These are phyloP conservation scores for Pneumocystis jirovecii DNA, from an alignment of 1,139 yeast genomes.

Conservation along the genomic window DNA sequence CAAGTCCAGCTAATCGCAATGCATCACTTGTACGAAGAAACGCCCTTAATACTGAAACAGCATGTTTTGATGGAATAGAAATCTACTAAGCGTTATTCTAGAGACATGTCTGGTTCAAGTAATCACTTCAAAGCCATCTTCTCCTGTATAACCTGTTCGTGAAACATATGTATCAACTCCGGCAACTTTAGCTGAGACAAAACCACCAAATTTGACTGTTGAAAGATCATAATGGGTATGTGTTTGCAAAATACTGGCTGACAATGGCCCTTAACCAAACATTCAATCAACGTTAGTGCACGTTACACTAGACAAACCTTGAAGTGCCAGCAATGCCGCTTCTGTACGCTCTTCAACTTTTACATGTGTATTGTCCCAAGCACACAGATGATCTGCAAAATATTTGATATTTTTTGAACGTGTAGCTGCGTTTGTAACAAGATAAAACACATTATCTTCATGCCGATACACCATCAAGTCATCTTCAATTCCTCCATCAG, in stretches of 20 bases:
- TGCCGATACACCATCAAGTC: conserved; percentile 86
- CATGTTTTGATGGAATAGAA: conserved; percentile 46
- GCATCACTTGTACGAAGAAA: conserved; percentile 40
- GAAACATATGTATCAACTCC: conserved; percentile 35
- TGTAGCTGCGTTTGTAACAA: conserved; percentile 97
- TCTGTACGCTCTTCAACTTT: conserved; percentile 54
- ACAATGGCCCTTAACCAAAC: conserved; percentile 49
- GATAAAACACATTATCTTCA: conserved; percentile 57
- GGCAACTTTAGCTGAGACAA: conserved; percentile 40
- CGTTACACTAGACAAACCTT: conserved; percentile 21
- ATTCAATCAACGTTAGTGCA: background rate
- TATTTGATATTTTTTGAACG: conserved; percentile 63
- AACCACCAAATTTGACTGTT: conserved; percentile 58
- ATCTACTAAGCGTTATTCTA: conserved; percentile 23
- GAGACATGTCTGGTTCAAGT: conserved; percentile 3
- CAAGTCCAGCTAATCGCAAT: conserved; percentile 79
- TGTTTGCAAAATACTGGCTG: conserved; percentile 50
- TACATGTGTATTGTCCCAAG: conserved; percentile 30
- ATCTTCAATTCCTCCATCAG: conserved; percentile 64
- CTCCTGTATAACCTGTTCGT: conserved; percentile 95
- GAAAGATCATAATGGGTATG: conserved; percentile 46
- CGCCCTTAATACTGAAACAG: conserved; percentile 49
- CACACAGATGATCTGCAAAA: conserved; percentile 37
- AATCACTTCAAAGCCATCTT: conserved; percentile 71
- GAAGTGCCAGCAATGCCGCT: conserved; percentile 63